Percentiles rank a stretch among this genome's conserved stretches.
phyloP scores from a whole-genome alignment of 352 stramenopile genomes.

The Globisporangium sylvaticum region DNA sequence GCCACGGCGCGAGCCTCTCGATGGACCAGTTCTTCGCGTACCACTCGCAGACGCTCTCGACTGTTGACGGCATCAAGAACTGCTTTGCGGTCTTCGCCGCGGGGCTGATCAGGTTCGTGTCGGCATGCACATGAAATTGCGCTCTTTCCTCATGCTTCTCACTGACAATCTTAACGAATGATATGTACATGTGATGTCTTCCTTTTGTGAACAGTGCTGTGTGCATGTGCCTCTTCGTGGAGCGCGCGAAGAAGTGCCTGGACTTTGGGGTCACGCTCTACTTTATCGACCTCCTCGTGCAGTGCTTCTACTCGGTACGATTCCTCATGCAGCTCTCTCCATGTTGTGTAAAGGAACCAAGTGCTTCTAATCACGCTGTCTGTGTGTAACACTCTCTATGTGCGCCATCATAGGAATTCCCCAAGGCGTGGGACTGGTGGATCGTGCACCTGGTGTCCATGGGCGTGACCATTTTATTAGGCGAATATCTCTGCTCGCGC shows the following conservation, averaged over 20 bases:
- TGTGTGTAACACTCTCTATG: background rate
- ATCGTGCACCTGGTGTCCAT: slow-evolving; percentile 65
- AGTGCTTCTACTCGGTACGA: slow-evolving; percentile 80
- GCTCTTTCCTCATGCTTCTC: background rate
- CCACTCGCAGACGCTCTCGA: slow-evolving; percentile 71
- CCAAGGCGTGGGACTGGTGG: slow-evolving; percentile 87
- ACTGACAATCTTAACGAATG: background rate
- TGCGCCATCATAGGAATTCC: slow-evolving; percentile 50
- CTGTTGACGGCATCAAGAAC: slow-evolving; percentile 78
- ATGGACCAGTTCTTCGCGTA: slow-evolving; percentile 86
- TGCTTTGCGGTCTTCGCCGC: slow-evolving; percentile 64
- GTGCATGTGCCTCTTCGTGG: slow-evolving; percentile 75
- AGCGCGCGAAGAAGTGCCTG: slow-evolving; percentile 89
- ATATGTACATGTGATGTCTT: background rate
- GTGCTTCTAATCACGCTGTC: background rate
- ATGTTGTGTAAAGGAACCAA: background rate
- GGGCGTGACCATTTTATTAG: slow-evolving; percentile 75
- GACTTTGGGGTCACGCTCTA: slow-evolving; percentile 90
- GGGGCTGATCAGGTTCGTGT: slow-evolving; percentile 39
- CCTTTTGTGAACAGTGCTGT: slow-evolving; percentile 40
- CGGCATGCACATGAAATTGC: too few species aligned
- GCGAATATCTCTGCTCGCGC: slow-evolving; percentile 85
- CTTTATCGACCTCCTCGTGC: slow-evolving; percentile 79
- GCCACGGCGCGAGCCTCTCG: slow-evolving; percentile 60
- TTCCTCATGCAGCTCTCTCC: background rate